Evolutionary conservation across 257 asterid genomes (phyloP), one percentile per base, ranked within the genome.

Genomic region (Vinca minor): DNA sequence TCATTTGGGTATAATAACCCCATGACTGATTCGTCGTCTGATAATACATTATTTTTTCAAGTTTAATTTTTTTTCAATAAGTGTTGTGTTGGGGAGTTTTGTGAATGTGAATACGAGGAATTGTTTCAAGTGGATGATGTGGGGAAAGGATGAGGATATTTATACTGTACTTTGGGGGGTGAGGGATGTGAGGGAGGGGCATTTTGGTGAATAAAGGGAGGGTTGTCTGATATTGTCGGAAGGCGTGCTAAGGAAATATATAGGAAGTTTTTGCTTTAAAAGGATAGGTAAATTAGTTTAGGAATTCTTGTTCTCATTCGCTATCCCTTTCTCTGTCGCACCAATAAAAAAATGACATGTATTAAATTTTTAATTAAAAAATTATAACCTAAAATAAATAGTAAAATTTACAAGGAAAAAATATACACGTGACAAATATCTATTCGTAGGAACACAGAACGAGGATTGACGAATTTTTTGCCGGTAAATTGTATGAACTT

Each of bases 211-310:
- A 52, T 59, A 9, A 11, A 38, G 25, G 25, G 49, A 64, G 55
- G 23, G 14, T 38, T 76, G 76, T 69, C 78, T 66, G 66, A 52
- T 59, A 74, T 71, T 73, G 83, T 81, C 83, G 79, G 71, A 68
- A 82, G 69, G 91, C 84, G 83, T 80, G 87, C 84, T 35, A 2
- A 56, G 55, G 71, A 38, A 62, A 68, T 59, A 68, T 59, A 47
- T 62, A 34, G 55, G 73, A 67, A 48, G 73, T 69, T 57, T 71
- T 71, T 75, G 69, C 81, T 70, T 70, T 69, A 75, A 74, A 77
- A 63, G 81, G 77, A 75, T 66, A 34, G n/a, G n/a, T n/a, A n/a
- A n/a, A n/a, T n/a, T n/a, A n/a, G n/a, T n/a, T n/a, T n/a, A n/a
- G n/a, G n/a, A n/a, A n/a, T n/a, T n/a, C n/a, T n/a, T n/a, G n/a